Evolutionary conservation across 495 filamentous ascomycete species (phyloP).

Genomic region (Cudoniella acicularis): DNA sequence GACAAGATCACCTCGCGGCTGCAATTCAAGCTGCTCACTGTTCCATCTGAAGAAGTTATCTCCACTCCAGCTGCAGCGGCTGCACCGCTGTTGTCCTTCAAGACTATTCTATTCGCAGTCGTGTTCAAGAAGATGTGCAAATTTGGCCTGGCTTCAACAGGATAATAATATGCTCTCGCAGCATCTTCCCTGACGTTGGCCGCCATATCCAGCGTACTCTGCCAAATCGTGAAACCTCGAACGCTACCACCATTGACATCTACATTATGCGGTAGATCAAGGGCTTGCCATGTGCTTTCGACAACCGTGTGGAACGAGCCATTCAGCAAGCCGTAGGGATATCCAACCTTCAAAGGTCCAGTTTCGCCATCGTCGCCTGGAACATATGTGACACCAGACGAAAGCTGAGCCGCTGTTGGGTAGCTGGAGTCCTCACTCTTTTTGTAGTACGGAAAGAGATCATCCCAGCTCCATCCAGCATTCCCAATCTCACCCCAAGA

Average conservation of each 20-base stretch:
- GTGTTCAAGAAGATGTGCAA: conserved; percentile 29
- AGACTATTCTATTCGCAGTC: conserved; percentile 3
- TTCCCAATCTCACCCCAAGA: conserved; percentile 31
- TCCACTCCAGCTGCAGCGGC: conserved; percentile 16
- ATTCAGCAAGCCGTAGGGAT: conserved; percentile 33
- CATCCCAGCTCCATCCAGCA: conserved; percentile 33
- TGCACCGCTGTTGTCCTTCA: conserved; percentile 14
- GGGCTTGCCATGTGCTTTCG: conserved; percentile 14
- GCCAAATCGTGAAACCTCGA: conserved; percentile 31
- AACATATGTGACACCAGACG: conserved; percentile 40
- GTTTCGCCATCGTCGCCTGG: conserved; percentile 41
- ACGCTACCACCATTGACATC: conserved; percentile 40
- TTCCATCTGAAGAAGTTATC: conserved; percentile 16
- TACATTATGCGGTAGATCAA: conserved; percentile 35
- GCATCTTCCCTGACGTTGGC: conserved; percentile 29
- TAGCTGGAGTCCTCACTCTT: conserved; percentile 33
- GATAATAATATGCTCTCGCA: conserved; percentile 42
- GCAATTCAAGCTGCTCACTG: neutral
- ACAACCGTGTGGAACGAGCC: conserved; percentile 27
- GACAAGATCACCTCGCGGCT: conserved; percentile 11
- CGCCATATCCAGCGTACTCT: conserved; percentile 32
- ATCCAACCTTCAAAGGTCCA: conserved; percentile 49
- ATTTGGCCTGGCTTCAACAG: conserved; percentile 34
- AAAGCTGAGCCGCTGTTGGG: conserved; percentile 36
- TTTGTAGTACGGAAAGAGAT: conserved; percentile 28